phyloP scores from a whole-genome alignment of 768 basidiomycete genomes.

The Suillus bovinus region DNA sequence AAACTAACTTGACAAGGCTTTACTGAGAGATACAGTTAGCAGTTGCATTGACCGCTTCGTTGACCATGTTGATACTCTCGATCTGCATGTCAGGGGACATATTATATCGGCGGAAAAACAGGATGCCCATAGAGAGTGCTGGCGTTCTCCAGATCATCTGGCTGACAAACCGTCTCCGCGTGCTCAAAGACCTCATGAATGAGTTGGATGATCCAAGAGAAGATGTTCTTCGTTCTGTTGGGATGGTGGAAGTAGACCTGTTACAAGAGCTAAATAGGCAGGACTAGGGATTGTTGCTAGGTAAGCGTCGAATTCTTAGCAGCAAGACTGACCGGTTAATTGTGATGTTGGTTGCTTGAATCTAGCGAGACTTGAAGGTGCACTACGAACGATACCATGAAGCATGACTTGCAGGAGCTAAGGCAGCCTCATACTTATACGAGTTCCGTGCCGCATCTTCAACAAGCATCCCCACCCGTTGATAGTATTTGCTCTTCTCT shows the following conservation, averaged over 20 bases:
- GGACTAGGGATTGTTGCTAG: background rate
- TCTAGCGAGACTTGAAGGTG: too few relatives aligned
- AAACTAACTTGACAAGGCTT: background rate
- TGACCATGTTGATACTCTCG: slow-evolving; percentile 1
- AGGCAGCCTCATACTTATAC: background rate
- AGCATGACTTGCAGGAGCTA: background rate
- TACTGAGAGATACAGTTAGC: slow-evolving; percentile 8
- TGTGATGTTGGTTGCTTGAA: background rate
- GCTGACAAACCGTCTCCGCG: slow-evolving; percentile 11
- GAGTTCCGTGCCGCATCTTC: background rate
- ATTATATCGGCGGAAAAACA: background rate
- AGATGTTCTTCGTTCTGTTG: slow-evolving; percentile 8
- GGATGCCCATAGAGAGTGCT: background rate
- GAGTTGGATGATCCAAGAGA: slow-evolving; percentile 3
- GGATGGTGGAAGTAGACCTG: slow-evolving; percentile 14
- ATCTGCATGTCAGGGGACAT: slow-evolving; percentile 2
- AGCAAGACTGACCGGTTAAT: background rate
- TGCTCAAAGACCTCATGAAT: slow-evolving; percentile 5
- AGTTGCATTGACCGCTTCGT: slow-evolving; percentile 11
- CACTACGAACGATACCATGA: background rate
- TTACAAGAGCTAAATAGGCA: background rate
- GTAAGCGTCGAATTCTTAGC: background rate
- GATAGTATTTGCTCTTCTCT: background rate
- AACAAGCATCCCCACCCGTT: background rate
- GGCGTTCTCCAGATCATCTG: slow-evolving; percentile 19